phyloP scores from a whole-genome alignment of 2,329 filamentous ascomycete genomes.

The Mycosphaerella sp. region DNA sequence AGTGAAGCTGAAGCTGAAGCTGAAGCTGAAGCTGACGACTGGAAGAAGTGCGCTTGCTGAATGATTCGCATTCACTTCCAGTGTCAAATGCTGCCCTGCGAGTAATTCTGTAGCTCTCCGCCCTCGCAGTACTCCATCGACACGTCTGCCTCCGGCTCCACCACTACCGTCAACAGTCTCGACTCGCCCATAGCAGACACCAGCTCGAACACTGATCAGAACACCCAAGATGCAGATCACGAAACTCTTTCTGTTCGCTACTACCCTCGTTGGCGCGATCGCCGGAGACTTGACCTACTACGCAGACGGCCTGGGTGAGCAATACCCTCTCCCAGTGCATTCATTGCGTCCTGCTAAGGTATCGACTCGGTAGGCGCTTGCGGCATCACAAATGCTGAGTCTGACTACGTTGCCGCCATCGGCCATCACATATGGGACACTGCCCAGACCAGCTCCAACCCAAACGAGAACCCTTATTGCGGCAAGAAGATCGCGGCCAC shows the following conservation, averaged over 20 bases:
- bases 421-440: constrained; percentile 57
- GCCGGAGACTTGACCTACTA: constrained; percentile 7
- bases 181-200: neutral
- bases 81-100: neutral
- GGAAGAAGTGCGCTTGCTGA: neutral
- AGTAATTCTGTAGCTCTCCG: neutral
- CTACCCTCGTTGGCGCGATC: neutral
- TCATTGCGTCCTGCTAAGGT: neutral
- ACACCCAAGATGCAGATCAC: constrained; percentile 4
- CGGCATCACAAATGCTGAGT: constrained; percentile 4
- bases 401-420: constrained; percentile 11
- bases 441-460: constrained; percentile 35
- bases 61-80: neutral
- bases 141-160: neutral
- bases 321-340: neutral
- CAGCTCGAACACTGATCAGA: neutral
- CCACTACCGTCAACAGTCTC: neutral
- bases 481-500: constrained; percentile 59
- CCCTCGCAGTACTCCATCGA: neutral
- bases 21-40: neutral
- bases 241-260: neutral
- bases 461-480: constrained; percentile 63
- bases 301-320: neutral
- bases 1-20: neutral
- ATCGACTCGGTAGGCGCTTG: constrained; percentile 33